Conservation (phyloP, 495 filamentous ascomycete genomes). For the Annulohypoxylon stygium region DNA sequence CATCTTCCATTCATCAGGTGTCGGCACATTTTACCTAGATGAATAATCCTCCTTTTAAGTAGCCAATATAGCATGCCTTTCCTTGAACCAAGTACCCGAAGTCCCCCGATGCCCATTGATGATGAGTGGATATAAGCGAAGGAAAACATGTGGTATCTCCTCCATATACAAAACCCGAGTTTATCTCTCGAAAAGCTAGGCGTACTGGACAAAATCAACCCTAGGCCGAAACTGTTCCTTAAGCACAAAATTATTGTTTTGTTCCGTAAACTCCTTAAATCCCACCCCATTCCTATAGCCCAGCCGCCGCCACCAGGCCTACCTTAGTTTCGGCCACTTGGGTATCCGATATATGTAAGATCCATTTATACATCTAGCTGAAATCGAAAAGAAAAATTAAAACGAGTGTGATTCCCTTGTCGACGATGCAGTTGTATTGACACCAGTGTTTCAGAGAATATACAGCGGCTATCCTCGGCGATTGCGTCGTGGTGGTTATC, state of each 20-base stretch:
- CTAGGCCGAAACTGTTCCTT: constrained; percentile 26
- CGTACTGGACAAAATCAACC: constrained; percentile 27
- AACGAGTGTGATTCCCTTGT: neutral
- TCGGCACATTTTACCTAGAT: neutral
- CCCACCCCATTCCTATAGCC: constrained; percentile 22
- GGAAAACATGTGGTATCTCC: constrained; percentile 3
- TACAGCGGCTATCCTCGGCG: constrained; percentile 5
- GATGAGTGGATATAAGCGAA: neutral
- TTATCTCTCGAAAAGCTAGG: constrained; percentile 11
- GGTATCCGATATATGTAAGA: constrained; percentile 36
- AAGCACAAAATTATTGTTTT: constrained; percentile 20
- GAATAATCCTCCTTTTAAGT: neutral
- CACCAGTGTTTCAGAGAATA: neutral
- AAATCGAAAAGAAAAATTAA: constrained; percentile 30
- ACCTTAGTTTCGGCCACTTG: constrained; percentile 19
- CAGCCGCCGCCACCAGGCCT: constrained; percentile 30
- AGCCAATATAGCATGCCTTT: neutral
- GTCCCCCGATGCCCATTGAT: neutral
- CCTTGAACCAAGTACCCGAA: neutral
- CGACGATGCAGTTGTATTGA: constrained; percentile 11
- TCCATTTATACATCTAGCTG: constrained; percentile 36
- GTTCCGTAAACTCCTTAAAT: constrained; percentile 18
- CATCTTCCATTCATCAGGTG: neutral
- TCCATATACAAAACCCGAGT: constrained; percentile 25
- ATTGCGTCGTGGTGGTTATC: neutral